These are phyloP conservation scores for Leishmania major DNA, from an alignment of 208 protist species.

Conservation along the genomic window DNA sequence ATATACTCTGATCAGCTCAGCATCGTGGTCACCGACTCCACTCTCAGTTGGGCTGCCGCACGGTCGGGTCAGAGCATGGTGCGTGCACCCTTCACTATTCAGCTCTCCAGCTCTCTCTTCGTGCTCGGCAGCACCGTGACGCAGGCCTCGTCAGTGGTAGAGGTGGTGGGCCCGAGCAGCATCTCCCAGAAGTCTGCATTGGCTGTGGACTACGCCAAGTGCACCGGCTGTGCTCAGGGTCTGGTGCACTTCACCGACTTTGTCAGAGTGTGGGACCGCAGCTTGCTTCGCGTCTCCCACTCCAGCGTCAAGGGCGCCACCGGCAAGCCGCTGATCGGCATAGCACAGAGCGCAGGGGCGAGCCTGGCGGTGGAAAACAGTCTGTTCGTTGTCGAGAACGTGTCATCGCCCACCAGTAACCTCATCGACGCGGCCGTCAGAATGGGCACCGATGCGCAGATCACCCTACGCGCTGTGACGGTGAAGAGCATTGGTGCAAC, in stretches of 20 bases:
- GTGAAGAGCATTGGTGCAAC: background rate
- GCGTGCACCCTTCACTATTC: background rate
- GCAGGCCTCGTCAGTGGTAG: background rate
- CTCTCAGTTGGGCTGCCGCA: background rate
- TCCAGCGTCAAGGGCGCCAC: background rate
- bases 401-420: background rate
- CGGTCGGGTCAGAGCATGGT: conserved; percentile 1
- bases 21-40: conserved; percentile 7
- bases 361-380: background rate
- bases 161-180: background rate
- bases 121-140: conserved; percentile 2
- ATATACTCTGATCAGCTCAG: background rate
- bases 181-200: background rate
- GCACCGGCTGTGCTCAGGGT: conserved; percentile 6
- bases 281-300: conserved; percentile 7
- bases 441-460: background rate
- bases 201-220: conserved; percentile 9
- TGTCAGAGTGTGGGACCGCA: background rate
- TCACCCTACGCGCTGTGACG: background rate
- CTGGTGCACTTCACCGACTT: conserved; percentile 6
- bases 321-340: conserved; percentile 6
- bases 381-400: conserved; percentile 7
- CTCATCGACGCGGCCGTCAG: background rate
- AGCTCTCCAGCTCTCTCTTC: conserved; percentile 8
- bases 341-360: background rate